These are phyloP conservation scores for Zygotorulaspora mrakii DNA, from an alignment of 1,139 yeast species.

Conservation along the genomic window DNA sequence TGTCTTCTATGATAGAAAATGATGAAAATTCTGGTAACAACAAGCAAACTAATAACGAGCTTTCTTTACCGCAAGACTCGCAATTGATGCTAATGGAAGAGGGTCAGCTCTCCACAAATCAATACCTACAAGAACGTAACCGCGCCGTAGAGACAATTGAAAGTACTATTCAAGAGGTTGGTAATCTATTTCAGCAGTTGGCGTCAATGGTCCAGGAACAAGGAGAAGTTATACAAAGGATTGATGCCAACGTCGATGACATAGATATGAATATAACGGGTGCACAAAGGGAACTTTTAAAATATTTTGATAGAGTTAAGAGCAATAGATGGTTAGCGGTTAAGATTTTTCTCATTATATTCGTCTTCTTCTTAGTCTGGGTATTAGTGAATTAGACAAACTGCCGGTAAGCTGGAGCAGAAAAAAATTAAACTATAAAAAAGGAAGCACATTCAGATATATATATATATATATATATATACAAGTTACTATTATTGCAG, in stretches of 20 bases:
- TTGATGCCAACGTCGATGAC: constrained; percentile 93
- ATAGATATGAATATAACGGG: constrained; percentile 84
- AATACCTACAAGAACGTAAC: constrained; percentile 79
- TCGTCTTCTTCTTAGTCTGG: constrained; percentile 74
- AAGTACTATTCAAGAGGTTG: constrained; percentile 92
- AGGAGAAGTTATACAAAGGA: constrained; percentile 91
- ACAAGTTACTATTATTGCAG: constrained; percentile 41
- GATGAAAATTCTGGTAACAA: constrained; percentile 39
- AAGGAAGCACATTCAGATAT: constrained; percentile 4
- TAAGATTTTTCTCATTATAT: constrained; percentile 82
- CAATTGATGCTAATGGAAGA: constrained; percentile 74
- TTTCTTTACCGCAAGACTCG: constrained; percentile 69
- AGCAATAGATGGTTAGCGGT: constrained; percentile 90
- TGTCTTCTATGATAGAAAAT: constrained; percentile 34
- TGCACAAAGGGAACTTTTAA: constrained; percentile 89
- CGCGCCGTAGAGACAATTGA: constrained; percentile 95
- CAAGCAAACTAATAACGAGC: constrained; percentile 36
- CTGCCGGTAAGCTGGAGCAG: too few relatives aligned
- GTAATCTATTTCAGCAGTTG: constrained; percentile 87
- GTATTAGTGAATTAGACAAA: constrained; percentile 59
- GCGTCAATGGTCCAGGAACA: constrained; percentile 98
- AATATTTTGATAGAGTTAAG: constrained; percentile 82
- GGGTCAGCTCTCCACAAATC: constrained; percentile 42
- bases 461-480: constrained; percentile 3
- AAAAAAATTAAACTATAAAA: constrained; percentile 6